A percentile compares a stretch with the other conserved stretches of the same genome.
These are phyloP conservation scores for Gossypium arboreum DNA, from an alignment of 345 rosid species.

Conservation along the genomic window DNA sequence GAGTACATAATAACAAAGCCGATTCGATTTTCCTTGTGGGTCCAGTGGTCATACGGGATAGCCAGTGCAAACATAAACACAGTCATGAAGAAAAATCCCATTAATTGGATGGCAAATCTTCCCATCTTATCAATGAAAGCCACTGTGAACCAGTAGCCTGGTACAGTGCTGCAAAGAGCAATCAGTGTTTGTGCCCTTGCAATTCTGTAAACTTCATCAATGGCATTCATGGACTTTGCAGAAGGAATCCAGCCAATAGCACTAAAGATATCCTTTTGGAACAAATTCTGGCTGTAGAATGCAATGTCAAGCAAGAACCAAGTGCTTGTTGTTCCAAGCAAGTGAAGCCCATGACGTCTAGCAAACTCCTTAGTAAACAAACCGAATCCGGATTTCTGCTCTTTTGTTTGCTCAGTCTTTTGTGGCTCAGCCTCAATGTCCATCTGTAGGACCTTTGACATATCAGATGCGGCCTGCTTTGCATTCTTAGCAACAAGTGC, in stretches of 20 bases:
- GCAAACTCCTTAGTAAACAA: conserved; percentile 57
- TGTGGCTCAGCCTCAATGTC: conserved; percentile 58
- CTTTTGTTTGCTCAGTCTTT: conserved; percentile 25
- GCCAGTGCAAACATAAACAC: conserved; percentile 84
- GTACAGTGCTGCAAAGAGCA: conserved; percentile 74
- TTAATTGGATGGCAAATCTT: conserved; percentile 72
- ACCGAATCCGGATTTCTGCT: conserved; percentile 35
- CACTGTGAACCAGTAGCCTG: conserved; percentile 89
- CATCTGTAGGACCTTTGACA: conserved; percentile 77
- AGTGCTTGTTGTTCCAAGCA: conserved; percentile 75
- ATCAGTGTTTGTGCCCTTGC: conserved; percentile 83
- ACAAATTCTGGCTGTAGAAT: conserved; percentile 75
- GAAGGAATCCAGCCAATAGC: conserved; percentile 83
- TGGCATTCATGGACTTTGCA: conserved; percentile 67
- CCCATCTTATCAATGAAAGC: conserved; percentile 61
- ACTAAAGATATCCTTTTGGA: conserved; percentile 83
- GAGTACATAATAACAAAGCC: conserved; percentile 74
- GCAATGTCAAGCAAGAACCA: conserved; percentile 91
- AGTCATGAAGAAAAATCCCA: conserved; percentile 91
- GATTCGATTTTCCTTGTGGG: conserved; percentile 59
- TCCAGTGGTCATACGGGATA: conserved; percentile 81
- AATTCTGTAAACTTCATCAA: conserved; percentile 66
- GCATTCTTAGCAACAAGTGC: conserved; percentile 81
- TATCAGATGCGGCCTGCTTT: conserved; percentile 68
- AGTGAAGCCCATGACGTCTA: conserved; percentile 69